Conservation (phyloP, 2,329 filamentous ascomycete genomes). For the Botrytis porri region DNA sequence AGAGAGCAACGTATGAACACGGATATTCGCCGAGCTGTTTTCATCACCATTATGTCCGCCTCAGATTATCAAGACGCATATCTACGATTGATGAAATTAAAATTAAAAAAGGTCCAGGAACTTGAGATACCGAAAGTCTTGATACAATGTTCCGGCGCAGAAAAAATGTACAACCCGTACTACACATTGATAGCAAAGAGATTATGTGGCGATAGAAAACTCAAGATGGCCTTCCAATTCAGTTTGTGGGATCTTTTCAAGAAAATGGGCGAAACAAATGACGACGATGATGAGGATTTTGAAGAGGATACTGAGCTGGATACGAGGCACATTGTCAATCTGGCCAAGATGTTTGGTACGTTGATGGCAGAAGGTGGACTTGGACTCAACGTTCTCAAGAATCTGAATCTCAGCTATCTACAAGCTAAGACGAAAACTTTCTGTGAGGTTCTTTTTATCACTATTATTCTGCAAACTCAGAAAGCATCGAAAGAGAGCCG, state of each 20-base stretch:
- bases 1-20: slow-evolving; percentile 40
- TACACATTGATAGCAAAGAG: slow-evolving; percentile 82
- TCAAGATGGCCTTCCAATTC: slow-evolving; percentile 84
- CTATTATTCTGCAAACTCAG: slow-evolving; percentile 66
- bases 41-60: slow-evolving; percentile 84
- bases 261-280: slow-evolving; percentile 70
- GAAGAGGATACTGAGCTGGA: slow-evolving; percentile 51
- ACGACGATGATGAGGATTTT: slow-evolving; percentile 61
- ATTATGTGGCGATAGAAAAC: slow-evolving; percentile 70
- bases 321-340: slow-evolving; percentile 60
- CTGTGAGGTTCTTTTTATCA: slow-evolving; percentile 76
- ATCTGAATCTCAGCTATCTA: slow-evolving; percentile 74
- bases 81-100: slow-evolving; percentile 73
- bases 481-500: slow-evolving; percentile 46
- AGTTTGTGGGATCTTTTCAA: slow-evolving; percentile 83
- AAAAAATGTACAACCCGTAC: slow-evolving; percentile 85
- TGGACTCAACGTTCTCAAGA: slow-evolving; percentile 59
- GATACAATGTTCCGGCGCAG: slow-evolving; percentile 80
- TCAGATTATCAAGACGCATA: slow-evolving; percentile 82
- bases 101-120: slow-evolving; percentile 81
- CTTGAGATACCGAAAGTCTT: slow-evolving; percentile 84
- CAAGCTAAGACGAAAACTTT: slow-evolving; percentile 75
- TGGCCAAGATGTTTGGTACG: slow-evolving; percentile 63
- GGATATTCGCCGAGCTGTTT: slow-evolving; percentile 63
- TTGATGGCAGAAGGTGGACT: slow-evolving; percentile 60